Conservation (phyloP, 169 alveolate genomes). For the Eimeria falciformis region DNA sequence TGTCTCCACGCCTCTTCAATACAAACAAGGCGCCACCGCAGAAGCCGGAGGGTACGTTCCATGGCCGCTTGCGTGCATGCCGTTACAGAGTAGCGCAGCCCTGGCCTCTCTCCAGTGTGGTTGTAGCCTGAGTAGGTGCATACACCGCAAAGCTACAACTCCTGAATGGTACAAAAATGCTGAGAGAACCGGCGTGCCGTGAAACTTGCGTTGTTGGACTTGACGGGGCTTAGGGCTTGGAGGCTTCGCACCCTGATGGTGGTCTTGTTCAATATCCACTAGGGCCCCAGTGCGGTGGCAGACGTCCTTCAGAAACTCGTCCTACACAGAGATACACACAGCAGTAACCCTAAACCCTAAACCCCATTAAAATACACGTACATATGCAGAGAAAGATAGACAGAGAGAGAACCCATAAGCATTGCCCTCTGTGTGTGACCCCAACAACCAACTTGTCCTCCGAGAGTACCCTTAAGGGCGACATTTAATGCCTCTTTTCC, state of each 20-base stretch:
- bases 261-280: conserved; percentile 57
- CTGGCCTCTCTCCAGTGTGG: conserved; percentile 46
- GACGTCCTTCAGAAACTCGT: conserved; percentile 56
- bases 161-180: neutral
- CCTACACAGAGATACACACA: conserved; percentile 1
- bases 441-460: too few relatives aligned
- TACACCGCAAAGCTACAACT: neutral
- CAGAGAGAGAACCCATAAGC: too few relatives aligned
- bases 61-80: conserved; percentile 70
- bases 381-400: too few relatives aligned
- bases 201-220: neutral
- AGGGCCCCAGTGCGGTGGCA: conserved; percentile 68
- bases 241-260: conserved; percentile 25
- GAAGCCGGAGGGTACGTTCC: conserved; percentile 68
- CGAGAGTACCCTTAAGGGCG: too few relatives aligned
- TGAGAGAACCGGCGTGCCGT: neutral
- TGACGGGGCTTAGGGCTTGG: neutral
- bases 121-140: conserved; percentile 1
- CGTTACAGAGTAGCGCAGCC: conserved; percentile 63
- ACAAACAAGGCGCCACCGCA: conserved; percentile 73
- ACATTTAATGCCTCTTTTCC: neutral
- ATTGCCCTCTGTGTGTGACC: too few relatives aligned
- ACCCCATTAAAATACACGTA: too few relatives aligned
- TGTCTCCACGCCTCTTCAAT: conserved; percentile 77
- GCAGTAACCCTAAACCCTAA: too few relatives aligned